Evolutionary conservation across 768 basidiomycete genomes (phyloP).

Genomic region (Psilocybe tampanensis): DNA sequence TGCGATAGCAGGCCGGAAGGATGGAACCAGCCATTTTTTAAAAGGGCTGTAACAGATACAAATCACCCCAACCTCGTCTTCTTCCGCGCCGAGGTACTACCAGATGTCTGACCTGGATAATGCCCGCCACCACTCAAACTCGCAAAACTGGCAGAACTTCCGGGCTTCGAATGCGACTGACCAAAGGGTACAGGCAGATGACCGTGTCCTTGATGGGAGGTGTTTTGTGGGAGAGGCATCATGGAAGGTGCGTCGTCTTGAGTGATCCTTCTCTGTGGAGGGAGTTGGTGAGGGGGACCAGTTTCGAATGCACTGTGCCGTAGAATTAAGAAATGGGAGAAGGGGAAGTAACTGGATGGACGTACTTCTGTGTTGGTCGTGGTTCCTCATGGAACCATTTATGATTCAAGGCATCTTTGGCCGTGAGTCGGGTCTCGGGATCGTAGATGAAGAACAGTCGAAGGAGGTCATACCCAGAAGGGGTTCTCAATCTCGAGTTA

Average conservation of each 20-base stretch:
- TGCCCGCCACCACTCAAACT: slow-evolving; percentile 59
- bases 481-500: slow-evolving; percentile 57
- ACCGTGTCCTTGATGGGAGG: slow-evolving; percentile 43
- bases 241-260: slow-evolving; percentile 91
- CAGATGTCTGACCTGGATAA: slow-evolving; percentile 36
- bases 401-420: slow-evolving; percentile 79
- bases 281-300: slow-evolving; percentile 64
- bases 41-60: too few relatives aligned
- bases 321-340: not conserved
- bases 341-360: too few relatives aligned
- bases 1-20: too few relatives aligned
- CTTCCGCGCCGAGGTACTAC: slow-evolving; percentile 50
- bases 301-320: slow-evolving; percentile 82
- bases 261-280: slow-evolving; percentile 87
- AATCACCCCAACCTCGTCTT: slow-evolving; percentile 49
- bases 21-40: too few relatives aligned
- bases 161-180: slow-evolving; percentile 59
- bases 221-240: slow-evolving; percentile 63
- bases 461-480: slow-evolving; percentile 81
- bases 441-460: slow-evolving; percentile 86
- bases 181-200: slow-evolving; percentile 46
- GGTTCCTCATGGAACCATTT: slow-evolving; percentile 95
- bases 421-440: slow-evolving; percentile 84
- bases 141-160: slow-evolving; percentile 64
- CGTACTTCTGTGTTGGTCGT: slow-evolving; percentile 82